Evolutionary conservation across 2,329 filamentous ascomycete genomes (phyloP), one percentile per base, ranked within the genome.

Genomic region (Ilyonectria robusta): DNA sequence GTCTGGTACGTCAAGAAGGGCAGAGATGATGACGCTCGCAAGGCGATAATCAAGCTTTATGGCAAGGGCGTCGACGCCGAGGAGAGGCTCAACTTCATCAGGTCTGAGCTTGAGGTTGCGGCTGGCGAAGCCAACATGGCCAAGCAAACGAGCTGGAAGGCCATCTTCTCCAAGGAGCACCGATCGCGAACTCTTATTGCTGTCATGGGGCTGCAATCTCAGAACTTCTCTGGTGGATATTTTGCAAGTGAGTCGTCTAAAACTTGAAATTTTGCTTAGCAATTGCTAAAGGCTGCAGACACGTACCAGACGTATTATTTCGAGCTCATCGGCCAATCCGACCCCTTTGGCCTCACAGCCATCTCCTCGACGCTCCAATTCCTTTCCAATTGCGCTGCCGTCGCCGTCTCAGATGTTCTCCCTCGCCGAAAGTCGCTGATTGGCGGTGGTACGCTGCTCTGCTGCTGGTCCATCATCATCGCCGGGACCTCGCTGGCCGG

Each of bases 251-350:
- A 67, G 75, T 74, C 5, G 13, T 35, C 33, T 23, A 13, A 13
- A 15, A 0, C 2, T 4, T 9, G 26, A 10, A 6, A n/a, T 21
- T 21, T 0, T 21, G 0, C 1, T 37, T 6, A 6, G 1, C 2
- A 26, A 6, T 1, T n/a, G 17, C 50, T 67, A n/a, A 74, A 10
- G 1, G 6, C 10, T 4, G 0, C 35, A 75, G 74, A 77, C 50
- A 77, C 75, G 0, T 77, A 77, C 15, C 75, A 77, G 59, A 77
- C 76, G 0, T 77, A 77, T 47, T 77, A 77, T 33, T 77, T 77
- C 42, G 74, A 77, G 21, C 75, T 77, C 65, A 77, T 77, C 6
- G 75, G 75, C 7, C 76, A 77, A 58, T 47, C 76, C 7, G 72
- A 77, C 4, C 71, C 76, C 10, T 77, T 77, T 37, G 76, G 76